These are phyloP conservation scores for Melampsora americana DNA, from an alignment of 1,284 basidiomycete genomes.

Conservation along the genomic window DNA sequence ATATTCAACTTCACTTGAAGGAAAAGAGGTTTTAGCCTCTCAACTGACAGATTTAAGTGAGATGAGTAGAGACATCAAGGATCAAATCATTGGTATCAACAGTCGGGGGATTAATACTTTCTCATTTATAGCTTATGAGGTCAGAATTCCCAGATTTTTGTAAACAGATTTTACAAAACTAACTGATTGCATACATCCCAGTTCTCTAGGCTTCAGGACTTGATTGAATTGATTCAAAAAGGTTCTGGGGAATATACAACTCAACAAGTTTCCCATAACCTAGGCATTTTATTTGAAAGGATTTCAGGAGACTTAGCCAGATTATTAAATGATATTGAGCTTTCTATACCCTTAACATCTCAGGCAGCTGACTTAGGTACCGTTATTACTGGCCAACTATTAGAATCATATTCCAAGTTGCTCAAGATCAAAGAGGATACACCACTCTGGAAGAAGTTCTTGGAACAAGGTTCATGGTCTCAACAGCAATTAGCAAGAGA, in stretches of 20 bases:
- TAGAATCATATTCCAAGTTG: constrained; percentile 33
- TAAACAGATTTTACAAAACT: not conserved
- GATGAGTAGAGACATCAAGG: too few species aligned
- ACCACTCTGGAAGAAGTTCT: constrained; percentile 42
- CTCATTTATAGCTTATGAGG: constrained; percentile 45
- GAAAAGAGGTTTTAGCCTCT: constrained; percentile 44
- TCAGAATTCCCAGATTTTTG: not conserved
- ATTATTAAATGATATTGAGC: constrained; percentile 48
- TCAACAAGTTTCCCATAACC: constrained; percentile 43
- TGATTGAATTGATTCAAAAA: too few species aligned
- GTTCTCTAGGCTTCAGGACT: constrained; percentile 49
- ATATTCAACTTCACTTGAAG: constrained; percentile 46
- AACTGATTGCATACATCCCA: constrained; percentile 38
- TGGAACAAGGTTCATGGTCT: constrained; percentile 44
- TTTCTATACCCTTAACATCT: constrained; percentile 46
- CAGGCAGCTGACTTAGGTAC: constrained; percentile 46
- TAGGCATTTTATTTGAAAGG: constrained; percentile 47
- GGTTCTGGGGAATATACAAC: constrained; percentile 35
- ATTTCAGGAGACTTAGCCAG: constrained; percentile 44
- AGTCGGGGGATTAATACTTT: too few species aligned
- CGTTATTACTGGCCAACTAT: too few species aligned
- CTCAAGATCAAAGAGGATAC: constrained; percentile 30
- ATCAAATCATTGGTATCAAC: too few species aligned
- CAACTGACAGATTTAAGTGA: constrained; percentile 47
- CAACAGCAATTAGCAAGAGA: constrained; percentile 47